Conservation (phyloP, 768 basidiomycete genomes). For the Pleurotus giganteus region DNA sequence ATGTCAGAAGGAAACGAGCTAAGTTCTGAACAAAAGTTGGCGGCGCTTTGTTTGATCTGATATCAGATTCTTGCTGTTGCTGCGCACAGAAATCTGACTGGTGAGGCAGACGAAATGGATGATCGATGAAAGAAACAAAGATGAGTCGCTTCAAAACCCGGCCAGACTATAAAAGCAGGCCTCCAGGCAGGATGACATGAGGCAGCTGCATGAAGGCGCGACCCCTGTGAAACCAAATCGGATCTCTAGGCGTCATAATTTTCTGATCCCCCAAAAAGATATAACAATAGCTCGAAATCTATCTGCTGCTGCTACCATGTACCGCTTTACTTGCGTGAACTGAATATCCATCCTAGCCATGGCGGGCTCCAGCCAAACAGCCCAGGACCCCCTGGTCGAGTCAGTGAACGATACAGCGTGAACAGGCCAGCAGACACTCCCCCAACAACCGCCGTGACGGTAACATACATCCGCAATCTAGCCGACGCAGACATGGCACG, state of each 20-base stretch:
- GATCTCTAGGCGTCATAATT: not conserved
- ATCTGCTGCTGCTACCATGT: conserved; percentile 37
- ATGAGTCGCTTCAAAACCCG: not conserved
- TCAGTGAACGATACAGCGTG: conserved; percentile 66
- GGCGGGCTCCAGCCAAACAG: conserved; percentile 53
- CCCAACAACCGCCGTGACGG: conserved; percentile 69
- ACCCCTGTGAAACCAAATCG: not conserved
- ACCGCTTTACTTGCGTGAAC: conserved; percentile 25
- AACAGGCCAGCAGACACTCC: conserved; percentile 72
- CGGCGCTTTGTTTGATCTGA: conserved; percentile 6
- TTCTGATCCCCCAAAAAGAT: too few species aligned
- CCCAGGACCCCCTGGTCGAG: conserved; percentile 52
- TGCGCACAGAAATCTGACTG: not conserved
- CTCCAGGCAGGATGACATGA: conserved; percentile 6
- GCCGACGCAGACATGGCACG: conserved; percentile 70
- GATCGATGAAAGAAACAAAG: conserved; percentile 4
- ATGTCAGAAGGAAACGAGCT: conserved; percentile 3
- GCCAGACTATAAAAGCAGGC: conserved; percentile 2
- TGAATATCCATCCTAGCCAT: conserved; percentile 69
- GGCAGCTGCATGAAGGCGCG: not conserved
- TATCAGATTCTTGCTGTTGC: conserved; percentile 4
- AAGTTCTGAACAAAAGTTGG: conserved; percentile 9
- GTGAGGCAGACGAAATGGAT: not conserved
- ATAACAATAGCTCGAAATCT: conserved; percentile 11
- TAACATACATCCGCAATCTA: conserved; percentile 69